phyloP scores from a whole-genome alignment of 2,329 filamentous ascomycete genomes.

The Trichoderma guizhouense region DNA sequence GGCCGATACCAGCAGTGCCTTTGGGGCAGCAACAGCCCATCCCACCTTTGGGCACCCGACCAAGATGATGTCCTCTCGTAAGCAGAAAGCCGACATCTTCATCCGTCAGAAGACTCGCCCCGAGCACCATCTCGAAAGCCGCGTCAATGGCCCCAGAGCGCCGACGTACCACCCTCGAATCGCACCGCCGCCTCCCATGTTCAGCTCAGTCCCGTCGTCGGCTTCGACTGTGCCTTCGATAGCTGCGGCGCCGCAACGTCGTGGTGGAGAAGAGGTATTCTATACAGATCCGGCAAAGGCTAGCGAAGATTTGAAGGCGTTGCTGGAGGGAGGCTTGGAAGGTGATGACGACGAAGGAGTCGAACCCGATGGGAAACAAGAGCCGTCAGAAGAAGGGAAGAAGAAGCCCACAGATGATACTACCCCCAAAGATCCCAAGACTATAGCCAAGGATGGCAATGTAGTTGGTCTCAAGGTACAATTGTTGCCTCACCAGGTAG shows the following conservation, averaged over 20 bases:
- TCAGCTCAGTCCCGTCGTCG: conserved; percentile 38
- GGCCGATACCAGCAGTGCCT: conserved; percentile 19
- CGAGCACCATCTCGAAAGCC: conserved; percentile 54
- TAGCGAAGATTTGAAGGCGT: conserved; percentile 71
- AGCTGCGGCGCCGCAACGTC: conserved; percentile 15
- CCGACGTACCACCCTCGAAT: conserved; percentile 48
- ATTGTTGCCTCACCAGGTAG: conserved; percentile 87
- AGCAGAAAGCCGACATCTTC: conserved; percentile 55
- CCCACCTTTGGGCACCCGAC: conserved; percentile 39
- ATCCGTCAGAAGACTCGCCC: conserved; percentile 53
- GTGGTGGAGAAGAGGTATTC: conserved; percentile 43
- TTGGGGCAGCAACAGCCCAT: conserved; percentile 22
- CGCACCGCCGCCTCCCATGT: conserved; percentile 46
- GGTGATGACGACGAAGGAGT: conserved; percentile 60
- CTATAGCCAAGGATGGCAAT: conserved; percentile 44
- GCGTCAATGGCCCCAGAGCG: conserved; percentile 45
- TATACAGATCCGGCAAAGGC: conserved; percentile 72
- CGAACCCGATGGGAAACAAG: conserved; percentile 16
- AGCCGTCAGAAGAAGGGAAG: conserved; percentile 11
- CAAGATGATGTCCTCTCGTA: conserved; percentile 48
- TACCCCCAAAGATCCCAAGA: conserved; percentile 25
- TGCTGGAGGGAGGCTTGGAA: conserved; percentile 79
- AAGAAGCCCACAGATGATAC: conserved; percentile 26
- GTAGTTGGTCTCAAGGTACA: conserved; percentile 82
- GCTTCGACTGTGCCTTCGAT: conserved; percentile 6